These are phyloP conservation scores for Cylindrotheca closterium DNA, from an alignment of 108 stramenopile species.

Conservation along the genomic window DNA sequence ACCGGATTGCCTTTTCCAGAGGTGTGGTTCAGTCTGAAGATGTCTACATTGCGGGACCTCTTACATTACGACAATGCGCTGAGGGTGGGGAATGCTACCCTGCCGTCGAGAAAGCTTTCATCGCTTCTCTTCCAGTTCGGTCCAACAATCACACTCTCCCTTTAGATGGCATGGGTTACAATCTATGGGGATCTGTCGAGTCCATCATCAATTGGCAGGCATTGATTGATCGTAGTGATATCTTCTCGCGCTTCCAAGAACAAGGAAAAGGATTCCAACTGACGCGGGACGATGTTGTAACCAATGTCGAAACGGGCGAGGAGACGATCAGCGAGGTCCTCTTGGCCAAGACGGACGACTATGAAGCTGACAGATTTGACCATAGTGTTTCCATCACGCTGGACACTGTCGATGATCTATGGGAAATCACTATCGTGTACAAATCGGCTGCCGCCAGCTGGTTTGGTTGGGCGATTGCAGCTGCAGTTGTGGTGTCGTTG, in stretches of 20 bases:
- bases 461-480: constrained; percentile 8
- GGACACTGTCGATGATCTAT: constrained; percentile 12
- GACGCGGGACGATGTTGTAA: constrained; percentile 41
- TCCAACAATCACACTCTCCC: constrained; percentile 33
- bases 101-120: constrained; percentile 33
- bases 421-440: constrained; percentile 18
- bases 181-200: constrained; percentile 52
- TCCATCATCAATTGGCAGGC: constrained; percentile 37
- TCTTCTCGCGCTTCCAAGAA: constrained; percentile 35
- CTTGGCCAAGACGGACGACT: constrained; percentile 12
- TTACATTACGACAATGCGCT: constrained; percentile 35
- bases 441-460: not conserved
- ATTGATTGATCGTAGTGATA: constrained; percentile 26
- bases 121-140: constrained; percentile 44
- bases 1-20: constrained; percentile 7
- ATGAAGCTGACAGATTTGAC: not conserved
- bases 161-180: constrained; percentile 36
- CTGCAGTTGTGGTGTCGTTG: constrained; percentile 5
- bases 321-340: not conserved
- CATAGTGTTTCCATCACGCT: not conserved
- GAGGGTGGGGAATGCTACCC: constrained; percentile 16
- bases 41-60: constrained; percentile 54
- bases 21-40: constrained; percentile 32
- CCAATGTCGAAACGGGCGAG: constrained; percentile 3
- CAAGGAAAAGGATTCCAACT: constrained; percentile 46